Conservation (phyloP, 495 filamentous ascomycete species). For the Tuber umbilicatum region DNA sequence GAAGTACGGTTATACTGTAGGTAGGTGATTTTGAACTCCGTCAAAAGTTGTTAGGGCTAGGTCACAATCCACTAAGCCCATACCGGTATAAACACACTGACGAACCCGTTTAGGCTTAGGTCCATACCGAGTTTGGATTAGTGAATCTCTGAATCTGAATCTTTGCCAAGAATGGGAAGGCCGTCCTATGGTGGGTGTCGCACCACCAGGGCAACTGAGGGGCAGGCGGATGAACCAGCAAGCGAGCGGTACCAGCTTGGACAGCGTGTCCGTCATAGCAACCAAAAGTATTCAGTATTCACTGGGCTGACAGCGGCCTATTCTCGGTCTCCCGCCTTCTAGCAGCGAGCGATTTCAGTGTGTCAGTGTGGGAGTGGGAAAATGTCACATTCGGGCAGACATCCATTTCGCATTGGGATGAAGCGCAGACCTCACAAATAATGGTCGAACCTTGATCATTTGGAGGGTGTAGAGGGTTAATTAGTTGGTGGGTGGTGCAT, state of each 20-base stretch:
- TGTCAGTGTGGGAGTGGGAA: constrained; percentile 18
- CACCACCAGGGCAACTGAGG: too few relatives aligned
- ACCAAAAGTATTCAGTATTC: constrained; percentile 32
- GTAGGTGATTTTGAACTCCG: not conserved
- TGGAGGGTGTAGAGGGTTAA: not conserved
- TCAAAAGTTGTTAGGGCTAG: not conserved
- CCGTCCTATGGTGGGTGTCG: too few relatives aligned
- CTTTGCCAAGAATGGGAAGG: not conserved
- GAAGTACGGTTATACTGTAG: too few relatives aligned
- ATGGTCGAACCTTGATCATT: not conserved
- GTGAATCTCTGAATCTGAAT: not conserved
- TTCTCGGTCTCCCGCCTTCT: constrained; percentile 13
- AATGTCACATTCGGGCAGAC: constrained; percentile 35
- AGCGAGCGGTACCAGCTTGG: constrained; percentile 33
- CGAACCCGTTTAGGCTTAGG: not conserved
- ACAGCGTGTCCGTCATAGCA: constrained; percentile 25
- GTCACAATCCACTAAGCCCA: not conserved
- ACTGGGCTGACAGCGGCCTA: constrained; percentile 28
- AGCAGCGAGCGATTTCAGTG: constrained; percentile 9
- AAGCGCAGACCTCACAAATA: constrained; percentile 8
- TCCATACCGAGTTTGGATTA: not conserved
- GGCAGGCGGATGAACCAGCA: constrained; percentile 24
- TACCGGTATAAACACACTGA: not conserved
- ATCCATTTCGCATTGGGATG: constrained; percentile 31
- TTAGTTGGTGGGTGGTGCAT: not conserved